phyloP scores from a whole-genome alignment of 2,329 filamentous ascomycete species.

The Talaromyces sp. region DNA sequence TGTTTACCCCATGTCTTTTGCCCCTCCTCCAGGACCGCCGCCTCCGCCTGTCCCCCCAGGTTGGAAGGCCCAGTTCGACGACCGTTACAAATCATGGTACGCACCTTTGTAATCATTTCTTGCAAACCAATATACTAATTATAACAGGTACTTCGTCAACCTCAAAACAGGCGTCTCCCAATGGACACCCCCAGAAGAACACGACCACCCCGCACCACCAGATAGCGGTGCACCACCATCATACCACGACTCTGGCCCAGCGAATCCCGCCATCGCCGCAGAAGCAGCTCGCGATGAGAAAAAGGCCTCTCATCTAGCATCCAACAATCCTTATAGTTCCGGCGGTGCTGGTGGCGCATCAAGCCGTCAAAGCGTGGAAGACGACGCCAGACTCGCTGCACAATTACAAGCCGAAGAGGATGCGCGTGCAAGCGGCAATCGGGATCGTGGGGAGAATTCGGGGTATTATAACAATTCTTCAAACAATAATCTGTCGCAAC shows the following conservation, averaged over 20 bases:
- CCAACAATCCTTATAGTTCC: conserved; percentile 69
- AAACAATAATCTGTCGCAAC: conserved; percentile 17
- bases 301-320: conserved; percentile 42
- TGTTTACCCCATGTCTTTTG: conserved; percentile 33
- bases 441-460: conserved; percentile 40
- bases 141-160: conserved; percentile 80
- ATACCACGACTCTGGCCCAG: conserved; percentile 58
- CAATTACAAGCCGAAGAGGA: conserved; percentile 82
- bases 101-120: neutral
- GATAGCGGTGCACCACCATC: conserved; percentile 44
- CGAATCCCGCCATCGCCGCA: conserved; percentile 39
- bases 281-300: conserved; percentile 43
- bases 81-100: conserved; percentile 81
- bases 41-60: conserved; percentile 67
- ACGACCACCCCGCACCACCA: conserved; percentile 47
- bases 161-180: conserved; percentile 81
- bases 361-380: conserved; percentile 44
- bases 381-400: conserved; percentile 71
- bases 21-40: conserved; percentile 50
- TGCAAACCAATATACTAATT: neutral
- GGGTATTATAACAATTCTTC: conserved; percentile 45
- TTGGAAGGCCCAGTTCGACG: conserved; percentile 83
- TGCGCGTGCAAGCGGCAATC: conserved; percentile 48
- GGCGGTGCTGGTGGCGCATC: conserved; percentile 8
- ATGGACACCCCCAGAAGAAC: conserved; percentile 78